phyloP scores from a whole-genome alignment of 129 eudicot species.

The Deinandra increscens region DNA sequence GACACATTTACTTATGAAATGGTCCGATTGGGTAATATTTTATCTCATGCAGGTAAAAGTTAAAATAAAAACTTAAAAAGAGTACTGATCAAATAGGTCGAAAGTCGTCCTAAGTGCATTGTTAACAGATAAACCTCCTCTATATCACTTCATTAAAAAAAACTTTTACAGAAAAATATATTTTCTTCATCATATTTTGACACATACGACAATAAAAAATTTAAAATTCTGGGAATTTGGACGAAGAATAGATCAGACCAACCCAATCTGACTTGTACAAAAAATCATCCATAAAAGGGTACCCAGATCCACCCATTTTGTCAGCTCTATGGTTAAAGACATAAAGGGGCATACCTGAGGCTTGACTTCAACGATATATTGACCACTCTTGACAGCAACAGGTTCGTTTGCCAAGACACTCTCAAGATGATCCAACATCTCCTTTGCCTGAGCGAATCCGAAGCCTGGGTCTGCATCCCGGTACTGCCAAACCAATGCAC shows the following conservation, averaged over 20 bases:
- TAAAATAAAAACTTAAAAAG: neutral
- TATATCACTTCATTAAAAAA: neutral
- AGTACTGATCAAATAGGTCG: neutral
- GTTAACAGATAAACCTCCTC: neutral
- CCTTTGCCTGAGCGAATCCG: conserved; percentile 90
- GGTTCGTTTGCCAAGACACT: conserved; percentile 92
- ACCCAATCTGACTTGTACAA: neutral
- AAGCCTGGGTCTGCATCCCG: conserved; percentile 85
- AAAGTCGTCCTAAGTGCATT: neutral
- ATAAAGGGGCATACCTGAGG: conserved; percentile 61
- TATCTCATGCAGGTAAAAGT: neutral
- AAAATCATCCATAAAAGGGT: neutral
- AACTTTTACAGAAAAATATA: neutral
- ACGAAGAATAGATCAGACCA: neutral
- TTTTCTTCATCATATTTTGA: neutral
- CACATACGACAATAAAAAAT: neutral
- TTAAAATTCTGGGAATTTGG: neutral
- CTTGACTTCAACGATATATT: conserved; percentile 86
- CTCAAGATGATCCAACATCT: conserved; percentile 85
- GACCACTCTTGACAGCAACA: conserved; percentile 87
- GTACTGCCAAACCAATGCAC: conserved; percentile 91
- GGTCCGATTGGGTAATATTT: neutral
- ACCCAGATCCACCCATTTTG: neutral
- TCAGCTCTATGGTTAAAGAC: neutral
- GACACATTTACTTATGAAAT: neutral